Base-by-base conservation (phyloP, 108 stramenopile species). In the Stephanodiscus triporus region DNA sequence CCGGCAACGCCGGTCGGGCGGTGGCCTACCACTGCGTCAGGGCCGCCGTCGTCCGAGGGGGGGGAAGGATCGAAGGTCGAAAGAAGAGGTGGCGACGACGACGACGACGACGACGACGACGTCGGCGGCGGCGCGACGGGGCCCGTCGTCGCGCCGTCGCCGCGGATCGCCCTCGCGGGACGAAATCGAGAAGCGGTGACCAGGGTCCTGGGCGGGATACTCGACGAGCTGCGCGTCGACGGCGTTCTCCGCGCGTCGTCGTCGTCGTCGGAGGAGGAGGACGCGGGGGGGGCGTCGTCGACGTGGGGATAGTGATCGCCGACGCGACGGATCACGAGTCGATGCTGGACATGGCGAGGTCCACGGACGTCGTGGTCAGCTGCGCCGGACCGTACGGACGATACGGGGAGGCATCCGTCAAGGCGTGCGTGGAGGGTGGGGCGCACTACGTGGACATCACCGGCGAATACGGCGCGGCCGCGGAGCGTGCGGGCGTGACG, bases 401-500 rank as follows among this genome's bases (percentile, higher is more conserved):
- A 14, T 80, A 80, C 49, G 79, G 73, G 0, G 42, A 68, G 38
- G 72, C 73, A 17, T 36, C 72, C 8, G 73, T 75, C 42, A 67
- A 69, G 61, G 53, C 65, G n/a, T 80, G 79, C 37, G 68, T 72
- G 23, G 47, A 68, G 32, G 54, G 55, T 9, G 67, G 67, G 6
- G 73, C 72, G 9, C 73, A 80, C 24, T 80, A 80, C 63, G 73
- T 66, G 10, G 79, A 80, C 60, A 75, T 80, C 17, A 80, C 79
- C 8, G 79, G 79, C 17, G 79, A 80, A 43, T 57, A 69, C 54
- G 79, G 66, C 27, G n/a, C n/a, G n/a, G 59, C 14, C n/a, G 79
- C 79, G 10, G 30, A 23, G 20, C 0, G 49, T 34, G 53, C 20
- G 8, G 59, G 60, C 9, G 67, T 69, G n/a, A 56, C 53, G 27